Evolutionary conservation across 257 asterid genomes (phyloP).

Genomic region (Ilex aquifolium): DNA sequence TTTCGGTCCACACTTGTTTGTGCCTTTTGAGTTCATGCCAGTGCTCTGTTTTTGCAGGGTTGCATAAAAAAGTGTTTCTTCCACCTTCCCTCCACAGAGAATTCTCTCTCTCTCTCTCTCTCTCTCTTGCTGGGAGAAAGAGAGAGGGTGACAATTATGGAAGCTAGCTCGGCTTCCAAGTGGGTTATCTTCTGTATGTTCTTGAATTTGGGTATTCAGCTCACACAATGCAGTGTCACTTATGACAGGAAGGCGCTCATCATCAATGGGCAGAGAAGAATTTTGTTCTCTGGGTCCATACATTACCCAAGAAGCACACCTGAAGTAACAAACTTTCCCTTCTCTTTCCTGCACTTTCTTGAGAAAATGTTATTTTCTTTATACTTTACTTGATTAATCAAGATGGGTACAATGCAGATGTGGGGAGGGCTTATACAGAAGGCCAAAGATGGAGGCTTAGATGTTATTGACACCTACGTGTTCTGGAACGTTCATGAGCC

Average conservation of each 20-base stretch:
- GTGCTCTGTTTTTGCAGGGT: slow-evolving; percentile 13
- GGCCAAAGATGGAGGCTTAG: slow-evolving; percentile 94
- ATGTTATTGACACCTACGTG: slow-evolving; percentile 84
- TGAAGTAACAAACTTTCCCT: slow-evolving; percentile 35
- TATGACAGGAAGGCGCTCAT: slow-evolving; percentile 68
- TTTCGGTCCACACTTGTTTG: not conserved
- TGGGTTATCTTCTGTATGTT: slow-evolving; percentile 32
- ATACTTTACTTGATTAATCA: not conserved
- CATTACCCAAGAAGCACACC: slow-evolving; percentile 97
- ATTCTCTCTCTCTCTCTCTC: slow-evolving; percentile 11
- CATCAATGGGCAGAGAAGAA: slow-evolving; percentile 76
- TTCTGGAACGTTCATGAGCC: slow-evolving; percentile 95
- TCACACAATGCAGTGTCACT: slow-evolving; percentile 56
- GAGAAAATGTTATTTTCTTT: not conserved
- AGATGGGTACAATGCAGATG: slow-evolving; percentile 60
- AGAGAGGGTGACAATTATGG: slow-evolving; percentile 32
- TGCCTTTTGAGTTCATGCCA: slow-evolving; percentile 13
- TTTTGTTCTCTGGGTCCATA: slow-evolving; percentile 85
- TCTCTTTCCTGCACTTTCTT: not conserved
- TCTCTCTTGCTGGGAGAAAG: not conserved
- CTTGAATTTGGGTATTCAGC: slow-evolving; percentile 22
- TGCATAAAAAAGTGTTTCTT: slow-evolving; percentile 26
- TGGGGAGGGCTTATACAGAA: slow-evolving; percentile 92
- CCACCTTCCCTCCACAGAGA: slow-evolving; percentile 15
- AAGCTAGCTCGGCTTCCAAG: slow-evolving; percentile 39